Evolutionary conservation across 2,329 filamentous ascomycete genomes (phyloP).

Genomic region (Scedosporium dehoogii): DNA sequence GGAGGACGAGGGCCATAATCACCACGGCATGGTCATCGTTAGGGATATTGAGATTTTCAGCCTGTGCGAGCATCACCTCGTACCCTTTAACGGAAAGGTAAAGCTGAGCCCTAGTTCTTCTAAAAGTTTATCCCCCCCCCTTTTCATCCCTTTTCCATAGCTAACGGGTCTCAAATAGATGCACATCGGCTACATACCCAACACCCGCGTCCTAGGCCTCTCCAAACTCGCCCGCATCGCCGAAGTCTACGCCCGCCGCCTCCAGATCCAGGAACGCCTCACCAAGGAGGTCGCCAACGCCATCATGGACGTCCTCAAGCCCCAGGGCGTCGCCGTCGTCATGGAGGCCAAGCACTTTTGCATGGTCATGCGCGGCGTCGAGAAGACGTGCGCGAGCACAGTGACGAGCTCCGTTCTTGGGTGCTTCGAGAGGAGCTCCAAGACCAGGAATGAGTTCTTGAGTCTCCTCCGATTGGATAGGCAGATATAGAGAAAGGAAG

Average conservation of each 20-base stretch:
- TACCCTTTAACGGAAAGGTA: conserved; percentile 93
- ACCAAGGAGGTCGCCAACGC: conserved; percentile 95
- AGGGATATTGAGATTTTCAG: conserved; percentile 96
- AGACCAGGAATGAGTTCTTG: conserved; percentile 92
- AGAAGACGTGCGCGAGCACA: conserved; percentile 78
- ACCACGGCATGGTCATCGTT: conserved; percentile 95
- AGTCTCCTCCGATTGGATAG: conserved; percentile 60
- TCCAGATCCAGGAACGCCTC: conserved; percentile 93
- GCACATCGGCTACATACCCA: conserved; percentile 97
- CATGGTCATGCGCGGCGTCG: conserved; percentile 98
- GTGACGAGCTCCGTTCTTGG: conserved; percentile 98
- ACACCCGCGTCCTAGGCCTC: conserved; percentile 82
- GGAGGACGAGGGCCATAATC: conserved; percentile 68
- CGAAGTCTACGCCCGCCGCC: conserved; percentile 87
- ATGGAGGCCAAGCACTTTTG: conserved; percentile 96
- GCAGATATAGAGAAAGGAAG: neutral
- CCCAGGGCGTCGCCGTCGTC: conserved; percentile 90
- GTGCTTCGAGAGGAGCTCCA: conserved; percentile 83
- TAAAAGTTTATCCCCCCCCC: neutral
- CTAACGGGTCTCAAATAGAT: conserved; percentile 50
- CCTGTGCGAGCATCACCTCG: conserved; percentile 93
- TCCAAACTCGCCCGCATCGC: conserved; percentile 93
- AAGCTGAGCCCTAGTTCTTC: neutral
- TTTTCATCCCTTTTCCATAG: conserved; percentile 6
- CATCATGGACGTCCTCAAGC: conserved; percentile 84